Evolutionary conservation across 331 rosid genomes (phyloP).

Genomic region (Arachis monticola): DNA sequence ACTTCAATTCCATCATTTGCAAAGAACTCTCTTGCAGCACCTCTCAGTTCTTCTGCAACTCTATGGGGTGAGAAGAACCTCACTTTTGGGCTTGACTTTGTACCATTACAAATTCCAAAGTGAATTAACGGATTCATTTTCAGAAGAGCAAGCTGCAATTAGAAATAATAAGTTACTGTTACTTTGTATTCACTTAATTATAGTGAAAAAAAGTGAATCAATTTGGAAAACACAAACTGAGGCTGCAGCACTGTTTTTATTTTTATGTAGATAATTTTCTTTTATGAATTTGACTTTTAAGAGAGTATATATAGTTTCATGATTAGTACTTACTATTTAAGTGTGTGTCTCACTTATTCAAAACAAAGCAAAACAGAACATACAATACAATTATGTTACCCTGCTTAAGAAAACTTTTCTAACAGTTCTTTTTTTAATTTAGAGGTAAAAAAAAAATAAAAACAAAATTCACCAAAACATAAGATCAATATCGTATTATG

Average conservation of each 20-base stretch:
- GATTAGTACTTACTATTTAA: not conserved
- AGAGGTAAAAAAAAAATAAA: no score
- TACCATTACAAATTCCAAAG: slow-evolving; percentile 84
- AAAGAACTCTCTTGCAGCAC: slow-evolving; percentile 84
- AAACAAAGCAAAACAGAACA: no score
- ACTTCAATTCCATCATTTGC: slow-evolving; percentile 72
- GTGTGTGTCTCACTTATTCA: not conserved
- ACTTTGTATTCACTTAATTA: not conserved
- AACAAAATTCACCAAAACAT: no score
- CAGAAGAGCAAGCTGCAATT: slow-evolving; percentile 61
- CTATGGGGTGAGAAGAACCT: slow-evolving; percentile 78
- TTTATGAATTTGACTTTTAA: no score
- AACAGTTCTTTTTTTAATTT: no score
- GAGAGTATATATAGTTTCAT: not conserved
- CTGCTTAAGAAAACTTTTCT: no score
- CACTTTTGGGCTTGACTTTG: slow-evolving; percentile 84
- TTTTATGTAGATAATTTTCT: not conserved
- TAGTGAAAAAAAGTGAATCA: no score
- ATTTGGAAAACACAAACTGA: not conserved
- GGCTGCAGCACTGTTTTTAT: not conserved
- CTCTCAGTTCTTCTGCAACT: slow-evolving; percentile 76
- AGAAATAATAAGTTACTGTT: slow-evolving; percentile 17
- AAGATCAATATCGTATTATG: no score
- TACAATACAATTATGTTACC: no score
- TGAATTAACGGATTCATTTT: slow-evolving; percentile 87